These are phyloP conservation scores for Barnettozyma hawaiiensis DNA, from an alignment of 1,139 yeast genomes.

Conservation along the genomic window DNA sequence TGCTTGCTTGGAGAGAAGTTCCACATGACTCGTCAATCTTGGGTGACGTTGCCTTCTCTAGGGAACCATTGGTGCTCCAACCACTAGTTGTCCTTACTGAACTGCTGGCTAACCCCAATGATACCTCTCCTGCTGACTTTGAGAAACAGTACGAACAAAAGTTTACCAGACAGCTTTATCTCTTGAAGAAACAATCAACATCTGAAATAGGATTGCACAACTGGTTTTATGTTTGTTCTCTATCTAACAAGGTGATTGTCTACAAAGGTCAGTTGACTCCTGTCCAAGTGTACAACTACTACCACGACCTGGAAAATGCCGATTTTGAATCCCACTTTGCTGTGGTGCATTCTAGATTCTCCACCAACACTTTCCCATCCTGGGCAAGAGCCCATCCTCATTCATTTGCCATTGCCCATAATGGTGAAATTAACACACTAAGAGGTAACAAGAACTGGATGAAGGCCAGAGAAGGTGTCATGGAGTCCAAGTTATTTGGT, in stretches of 20 bases:
- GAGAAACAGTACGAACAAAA: slow-evolving; percentile 51
- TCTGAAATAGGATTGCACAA: slow-evolving; percentile 90
- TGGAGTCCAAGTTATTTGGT: slow-evolving; percentile 82
- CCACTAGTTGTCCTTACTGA: slow-evolving; percentile 75
- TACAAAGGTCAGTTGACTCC: slow-evolving; percentile 98
- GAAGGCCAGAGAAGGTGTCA: slow-evolving; percentile 97
- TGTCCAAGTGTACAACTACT: slow-evolving; percentile 89
- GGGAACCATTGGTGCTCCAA: slow-evolving; percentile 89
- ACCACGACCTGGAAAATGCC: slow-evolving; percentile 86
- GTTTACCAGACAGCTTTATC: slow-evolving; percentile 80
- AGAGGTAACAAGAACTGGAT: slow-evolving; percentile 99
- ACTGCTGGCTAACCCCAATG: slow-evolving; percentile 39
- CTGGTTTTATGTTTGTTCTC: slow-evolving; percentile 96
- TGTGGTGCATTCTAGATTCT: slow-evolving; percentile 92
- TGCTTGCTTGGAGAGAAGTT: slow-evolving; percentile 93
- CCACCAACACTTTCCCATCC: slow-evolving; percentile 96
- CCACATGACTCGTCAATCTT: slow-evolving; percentile 90
- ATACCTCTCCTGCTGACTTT: slow-evolving; percentile 45
- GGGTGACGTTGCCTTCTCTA: slow-evolving; percentile 90
- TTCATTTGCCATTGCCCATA: slow-evolving; percentile 61
- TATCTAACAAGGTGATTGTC: slow-evolving; percentile 83
- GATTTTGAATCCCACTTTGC: slow-evolving; percentile 96
- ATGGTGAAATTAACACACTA: slow-evolving; percentile 96
- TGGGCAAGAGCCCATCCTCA: slow-evolving; percentile 99
- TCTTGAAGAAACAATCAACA: slow-evolving; percentile 83